Conservation (phyloP, 2,329 filamentous ascomycete species). For the Pestalotiopsis sp. region DNA sequence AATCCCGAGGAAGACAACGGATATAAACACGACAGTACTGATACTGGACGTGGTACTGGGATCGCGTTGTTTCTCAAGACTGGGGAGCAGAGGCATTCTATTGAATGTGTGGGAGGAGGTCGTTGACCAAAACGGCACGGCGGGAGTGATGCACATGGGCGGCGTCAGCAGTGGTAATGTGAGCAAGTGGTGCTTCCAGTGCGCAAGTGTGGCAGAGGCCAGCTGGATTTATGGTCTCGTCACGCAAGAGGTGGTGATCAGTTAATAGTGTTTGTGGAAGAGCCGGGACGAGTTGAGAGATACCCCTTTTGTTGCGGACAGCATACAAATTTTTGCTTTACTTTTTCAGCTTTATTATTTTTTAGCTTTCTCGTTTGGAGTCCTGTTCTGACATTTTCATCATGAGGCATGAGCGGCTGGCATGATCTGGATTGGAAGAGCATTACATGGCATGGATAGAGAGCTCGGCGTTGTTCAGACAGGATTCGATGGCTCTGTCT, state of each 20-base stretch:
- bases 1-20: slow-evolving; percentile 64
- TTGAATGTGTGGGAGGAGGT: slow-evolving; percentile 85
- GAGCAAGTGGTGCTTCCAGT: slow-evolving; percentile 68
- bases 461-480: slow-evolving; percentile 5
- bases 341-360: background rate
- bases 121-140: slow-evolving; percentile 62
- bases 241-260: slow-evolving; percentile 56
- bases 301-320: background rate
- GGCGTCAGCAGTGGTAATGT: slow-evolving; percentile 58
- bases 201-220: slow-evolving; percentile 54
- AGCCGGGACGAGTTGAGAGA: slow-evolving; percentile 3
- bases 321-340: slow-evolving; percentile 1
- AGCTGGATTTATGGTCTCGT: slow-evolving; percentile 59
- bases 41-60: slow-evolving; percentile 81
- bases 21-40: slow-evolving; percentile 24
- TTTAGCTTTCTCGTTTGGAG: background rate
- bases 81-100: slow-evolving; percentile 85
- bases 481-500: background rate
- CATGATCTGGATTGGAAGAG: background rate
- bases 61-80: slow-evolving; percentile 81
- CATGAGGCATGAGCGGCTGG: slow-evolving; percentile 4
- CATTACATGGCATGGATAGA: background rate
- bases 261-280: slow-evolving; percentile 15
- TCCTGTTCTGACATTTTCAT: background rate
- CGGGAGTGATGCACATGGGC: slow-evolving; percentile 53